Evolutionary conservation across 2,329 filamentous ascomycete species (phyloP), one percentile per base, ranked within the genome.

Genomic region (Fusarium succisae): DNA sequence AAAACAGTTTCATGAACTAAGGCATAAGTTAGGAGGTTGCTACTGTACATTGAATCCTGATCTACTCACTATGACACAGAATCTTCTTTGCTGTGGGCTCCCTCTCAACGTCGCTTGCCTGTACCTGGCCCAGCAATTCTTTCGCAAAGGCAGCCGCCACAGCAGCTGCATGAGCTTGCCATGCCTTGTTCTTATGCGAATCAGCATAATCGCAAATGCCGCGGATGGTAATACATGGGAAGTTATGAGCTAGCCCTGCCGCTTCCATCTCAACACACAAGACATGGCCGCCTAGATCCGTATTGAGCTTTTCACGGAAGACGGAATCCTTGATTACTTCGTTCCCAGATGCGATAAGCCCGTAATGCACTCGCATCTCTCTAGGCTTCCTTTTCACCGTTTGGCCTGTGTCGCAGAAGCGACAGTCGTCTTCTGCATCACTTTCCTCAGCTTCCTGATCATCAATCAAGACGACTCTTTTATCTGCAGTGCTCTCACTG

Each of bases 31-130:
- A 28, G 13, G 3, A 22, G 20, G 4, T 28, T 3, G 3, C 0
- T 22, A 15, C 3, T 5, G 6, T 28, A 0, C 8, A 14, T 0
- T 26, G 0, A 13, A 13, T 8, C 12, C 13, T 20, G 2, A 14
- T 28, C 8, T 20, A 30, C 45, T 48, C 26, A 48, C 45, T 28
- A 1, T 17, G 20, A 4, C 3, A 4, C 26, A 48, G 1, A 15
- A 48, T 0, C 0, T 30, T 8, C 26, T 48, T 1, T 22, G 9
- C 45, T 0, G 45, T 48, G 10, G 45, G 20, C 20, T 48, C 45
- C 9, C 13, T 3, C 9, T 20, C 20, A 22, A 28, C 4, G 1
- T 48, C 45, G 13, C 20, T 48, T 30, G 26, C 13, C 6, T 48
- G 26, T 8, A 30, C 45, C 0, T 48, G 26, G 13, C 6, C 9